These are phyloP conservation scores for Paramecium sonneborni DNA, from an alignment of 73 alveolate species.

Conservation along the genomic window DNA sequence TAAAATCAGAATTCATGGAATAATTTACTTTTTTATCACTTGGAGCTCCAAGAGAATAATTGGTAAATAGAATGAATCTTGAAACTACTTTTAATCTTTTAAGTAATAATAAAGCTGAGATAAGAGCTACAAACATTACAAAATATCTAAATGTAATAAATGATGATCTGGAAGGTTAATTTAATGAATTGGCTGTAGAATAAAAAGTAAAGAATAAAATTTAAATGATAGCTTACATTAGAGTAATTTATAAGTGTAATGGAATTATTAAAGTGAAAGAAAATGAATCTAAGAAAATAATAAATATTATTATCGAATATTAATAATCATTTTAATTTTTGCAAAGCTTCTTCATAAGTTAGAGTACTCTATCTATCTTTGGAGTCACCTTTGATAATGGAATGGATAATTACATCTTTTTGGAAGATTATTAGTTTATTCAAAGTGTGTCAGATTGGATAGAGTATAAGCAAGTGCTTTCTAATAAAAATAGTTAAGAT, in stretches of 20 bases:
- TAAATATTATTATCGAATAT: background rate
- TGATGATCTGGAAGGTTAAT: background rate
- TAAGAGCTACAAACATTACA: background rate
- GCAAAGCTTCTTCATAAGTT: constrained; percentile 33
- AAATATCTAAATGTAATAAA: background rate
- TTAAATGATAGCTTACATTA: background rate
- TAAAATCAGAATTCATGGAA: background rate
- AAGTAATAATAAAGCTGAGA: background rate
- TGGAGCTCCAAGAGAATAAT: background rate
- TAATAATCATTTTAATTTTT: constrained; percentile 38
- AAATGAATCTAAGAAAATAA: background rate
- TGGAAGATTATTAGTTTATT: background rate
- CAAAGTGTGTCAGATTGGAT: constrained; percentile 15
- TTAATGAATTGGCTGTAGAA: background rate
- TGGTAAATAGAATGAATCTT: background rate
- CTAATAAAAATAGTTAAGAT: background rate
- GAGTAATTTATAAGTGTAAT: background rate
- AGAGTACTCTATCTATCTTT: background rate
- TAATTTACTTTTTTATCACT: background rate
- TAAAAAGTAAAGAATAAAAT: background rate
- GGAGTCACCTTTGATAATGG: background rate
- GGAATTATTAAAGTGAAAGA: background rate
- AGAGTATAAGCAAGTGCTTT: constrained; percentile 39
- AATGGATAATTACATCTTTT: background rate
- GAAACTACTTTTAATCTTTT: background rate